phyloP scores from a whole-genome alignment of 176 grass and related monocot species.

The Phyllostachys edulis region DNA sequence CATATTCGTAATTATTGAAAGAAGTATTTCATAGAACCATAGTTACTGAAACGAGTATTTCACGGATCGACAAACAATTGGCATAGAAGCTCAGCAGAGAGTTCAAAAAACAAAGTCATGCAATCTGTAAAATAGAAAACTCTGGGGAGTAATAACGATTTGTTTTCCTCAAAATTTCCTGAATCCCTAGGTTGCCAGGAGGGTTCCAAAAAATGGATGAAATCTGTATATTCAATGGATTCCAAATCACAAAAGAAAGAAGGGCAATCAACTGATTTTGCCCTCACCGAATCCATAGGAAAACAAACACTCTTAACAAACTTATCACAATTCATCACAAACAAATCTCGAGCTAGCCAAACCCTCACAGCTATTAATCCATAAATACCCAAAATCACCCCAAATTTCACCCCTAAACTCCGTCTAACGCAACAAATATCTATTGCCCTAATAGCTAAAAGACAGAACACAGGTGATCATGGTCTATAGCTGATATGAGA shows the following conservation, averaged over 20 bases:
- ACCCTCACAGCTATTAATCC: not conserved
- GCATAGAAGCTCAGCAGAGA: not conserved
- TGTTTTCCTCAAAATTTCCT: not conserved
- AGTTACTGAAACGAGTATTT: not conserved
- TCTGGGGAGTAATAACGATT: not conserved
- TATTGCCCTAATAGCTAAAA: too few species aligned
- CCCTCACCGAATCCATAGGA: not conserved
- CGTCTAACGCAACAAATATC: not conserved
- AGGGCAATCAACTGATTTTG: not conserved
- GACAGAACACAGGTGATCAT: too few species aligned
- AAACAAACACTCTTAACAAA: not conserved
- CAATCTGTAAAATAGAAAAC: not conserved
- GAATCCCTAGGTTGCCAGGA: not conserved
- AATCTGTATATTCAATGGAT: not conserved
- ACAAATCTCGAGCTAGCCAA: not conserved
- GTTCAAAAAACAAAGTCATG: not conserved
- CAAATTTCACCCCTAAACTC: not conserved
- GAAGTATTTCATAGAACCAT: not conserved
- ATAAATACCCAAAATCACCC: not conserved
- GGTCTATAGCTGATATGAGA: too few species aligned
- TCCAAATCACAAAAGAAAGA: not conserved
- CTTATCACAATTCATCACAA: not conserved
- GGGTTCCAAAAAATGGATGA: not conserved
- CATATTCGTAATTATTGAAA: not conserved
- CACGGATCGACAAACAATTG: not conserved